phyloP scores from a whole-genome alignment of 129 eudicot genomes.

The Cynara cardunculus region DNA sequence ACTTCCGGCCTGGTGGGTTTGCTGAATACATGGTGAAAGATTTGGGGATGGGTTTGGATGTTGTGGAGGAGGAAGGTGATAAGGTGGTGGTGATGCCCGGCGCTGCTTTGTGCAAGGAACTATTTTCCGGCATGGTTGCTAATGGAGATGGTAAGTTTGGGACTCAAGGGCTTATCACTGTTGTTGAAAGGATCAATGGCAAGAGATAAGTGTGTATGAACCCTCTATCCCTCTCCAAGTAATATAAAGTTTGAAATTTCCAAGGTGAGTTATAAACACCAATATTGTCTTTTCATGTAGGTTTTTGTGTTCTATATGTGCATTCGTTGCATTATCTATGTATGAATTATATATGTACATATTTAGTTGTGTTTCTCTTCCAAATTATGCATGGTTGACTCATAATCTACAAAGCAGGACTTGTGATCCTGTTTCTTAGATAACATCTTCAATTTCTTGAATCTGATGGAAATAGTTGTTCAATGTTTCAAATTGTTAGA shows the following conservation, averaged over 20 bases:
- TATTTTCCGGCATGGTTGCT: constrained; percentile 78
- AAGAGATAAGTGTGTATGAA: constrained; percentile 12
- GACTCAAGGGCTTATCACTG: constrained; percentile 69
- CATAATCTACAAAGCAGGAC: background rate
- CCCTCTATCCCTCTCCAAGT: background rate
- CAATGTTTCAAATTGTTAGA: background rate
- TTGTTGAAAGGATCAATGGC: constrained; percentile 76
- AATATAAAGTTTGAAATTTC: background rate
- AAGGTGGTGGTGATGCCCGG: constrained; percentile 71
- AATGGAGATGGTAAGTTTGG: constrained; percentile 93
- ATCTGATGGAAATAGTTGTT: background rate
- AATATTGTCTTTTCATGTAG: background rate
- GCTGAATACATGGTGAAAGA: constrained; percentile 95
- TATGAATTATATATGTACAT: background rate
- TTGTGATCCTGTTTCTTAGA: background rate
- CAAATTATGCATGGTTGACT: background rate
- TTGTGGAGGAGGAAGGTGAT: constrained; percentile 51
- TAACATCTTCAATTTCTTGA: background rate
- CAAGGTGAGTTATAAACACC: background rate
- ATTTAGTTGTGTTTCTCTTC: background rate
- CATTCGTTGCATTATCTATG: background rate
- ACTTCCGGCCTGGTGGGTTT: constrained; percentile 85
- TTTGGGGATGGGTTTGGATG: constrained; percentile 86
- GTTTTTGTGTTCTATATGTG: constrained; percentile 10
- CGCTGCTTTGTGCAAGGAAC: constrained; percentile 65